Conservation (phyloP, 2,329 filamentous ascomycete species). For the Apiospora kogelbergensis region DNA sequence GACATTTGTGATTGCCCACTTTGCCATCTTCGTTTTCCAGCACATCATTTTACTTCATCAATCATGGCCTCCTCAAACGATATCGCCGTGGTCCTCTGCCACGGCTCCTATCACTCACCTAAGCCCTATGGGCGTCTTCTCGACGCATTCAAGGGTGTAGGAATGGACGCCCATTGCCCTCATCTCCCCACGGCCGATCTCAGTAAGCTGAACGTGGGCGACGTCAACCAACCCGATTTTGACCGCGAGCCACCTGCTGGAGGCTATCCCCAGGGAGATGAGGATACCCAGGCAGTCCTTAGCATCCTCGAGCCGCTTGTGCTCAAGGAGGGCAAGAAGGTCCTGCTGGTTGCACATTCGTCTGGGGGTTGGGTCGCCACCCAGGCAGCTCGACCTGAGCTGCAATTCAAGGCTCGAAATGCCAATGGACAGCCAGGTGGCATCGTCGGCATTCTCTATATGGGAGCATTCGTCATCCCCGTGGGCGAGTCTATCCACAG, state of each 20-base stretch:
- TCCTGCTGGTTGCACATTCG: constrained; percentile 33
- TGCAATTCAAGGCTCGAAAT: constrained; percentile 24
- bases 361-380: constrained; percentile 32
- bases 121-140: constrained; percentile 29
- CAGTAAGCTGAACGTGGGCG: constrained; percentile 23
- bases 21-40: too few species aligned
- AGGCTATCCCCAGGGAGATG: constrained; percentile 28
- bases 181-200: constrained; percentile 33
- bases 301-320: neutral
- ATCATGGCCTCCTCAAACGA: constrained; percentile 11
- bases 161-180: constrained; percentile 33
- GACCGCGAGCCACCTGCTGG: constrained; percentile 25
- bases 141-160: constrained; percentile 20
- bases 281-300: constrained; percentile 12
- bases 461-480: constrained; percentile 29
- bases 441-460: constrained; percentile 30
- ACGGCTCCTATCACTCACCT: constrained; percentile 31
- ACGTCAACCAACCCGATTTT: constrained; percentile 21
- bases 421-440: constrained; percentile 20
- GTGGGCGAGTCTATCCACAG: constrained; percentile 29
- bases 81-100: constrained; percentile 23
- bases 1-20: too few species aligned
- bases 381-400: constrained; percentile 27
- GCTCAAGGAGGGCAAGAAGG: constrained; percentile 23
- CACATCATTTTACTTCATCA: too few species aligned